These are phyloP conservation scores for Isatis lusitanica DNA, from an alignment of 441 rosid genomes.

Conservation along the genomic window DNA sequence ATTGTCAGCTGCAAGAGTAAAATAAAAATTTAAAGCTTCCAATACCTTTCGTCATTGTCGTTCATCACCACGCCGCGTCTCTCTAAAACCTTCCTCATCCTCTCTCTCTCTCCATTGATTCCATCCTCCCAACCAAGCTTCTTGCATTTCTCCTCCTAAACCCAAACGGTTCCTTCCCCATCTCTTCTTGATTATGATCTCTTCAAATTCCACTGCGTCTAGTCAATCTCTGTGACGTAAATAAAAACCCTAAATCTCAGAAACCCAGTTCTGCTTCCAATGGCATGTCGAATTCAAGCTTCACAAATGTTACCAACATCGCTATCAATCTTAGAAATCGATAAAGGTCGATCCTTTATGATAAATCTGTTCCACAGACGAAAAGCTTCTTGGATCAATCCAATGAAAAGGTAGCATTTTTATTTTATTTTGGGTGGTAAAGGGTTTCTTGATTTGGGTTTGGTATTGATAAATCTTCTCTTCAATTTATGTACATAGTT, in stretches of 20 bases:
- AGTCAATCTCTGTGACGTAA: not conserved
- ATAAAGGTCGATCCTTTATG: constrained; percentile 38
- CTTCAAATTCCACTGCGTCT: not conserved
- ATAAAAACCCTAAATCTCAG: constrained; percentile 17
- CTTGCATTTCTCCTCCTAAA: not conserved
- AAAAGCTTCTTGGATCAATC: constrained; percentile 20
- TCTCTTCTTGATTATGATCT: not conserved
- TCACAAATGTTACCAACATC: constrained; percentile 37
- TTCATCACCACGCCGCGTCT: not conserved
- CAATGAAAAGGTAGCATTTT: constrained; percentile 18
- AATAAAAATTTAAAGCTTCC: no score
- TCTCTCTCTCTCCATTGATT: not conserved
- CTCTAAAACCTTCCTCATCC: not conserved
- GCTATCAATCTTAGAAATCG: constrained; percentile 38
- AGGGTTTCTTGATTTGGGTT: not conserved
- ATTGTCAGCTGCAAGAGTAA: no score
- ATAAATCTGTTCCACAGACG: constrained; percentile 36
- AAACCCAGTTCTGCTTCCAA: constrained; percentile 9
- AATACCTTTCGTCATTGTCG: not conserved
- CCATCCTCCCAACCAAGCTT: not conserved
- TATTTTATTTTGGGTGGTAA: not conserved
- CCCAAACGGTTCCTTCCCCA: not conserved
- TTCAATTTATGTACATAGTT: constrained; percentile 36
- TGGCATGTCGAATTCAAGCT: constrained; percentile 58
- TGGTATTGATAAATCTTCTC: not conserved